A percentile compares a stretch with the other conserved stretches of the same genome.
Conservation (phyloP, 163 green algal species). For the Trebouxia gelatinosa region DNA sequence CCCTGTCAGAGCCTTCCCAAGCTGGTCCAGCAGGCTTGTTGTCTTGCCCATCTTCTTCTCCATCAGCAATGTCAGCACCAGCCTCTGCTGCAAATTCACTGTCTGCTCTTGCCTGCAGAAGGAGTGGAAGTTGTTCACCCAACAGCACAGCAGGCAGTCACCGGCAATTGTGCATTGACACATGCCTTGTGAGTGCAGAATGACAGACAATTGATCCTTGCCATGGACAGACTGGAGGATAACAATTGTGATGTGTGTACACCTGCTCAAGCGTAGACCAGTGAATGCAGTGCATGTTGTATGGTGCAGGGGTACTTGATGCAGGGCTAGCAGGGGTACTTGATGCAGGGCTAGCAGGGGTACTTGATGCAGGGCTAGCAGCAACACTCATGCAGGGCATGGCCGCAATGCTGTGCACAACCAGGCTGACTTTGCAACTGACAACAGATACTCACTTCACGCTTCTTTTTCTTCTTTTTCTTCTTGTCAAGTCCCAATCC, state of each 20-base stretch:
- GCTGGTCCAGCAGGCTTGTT: slow-evolving; percentile 53
- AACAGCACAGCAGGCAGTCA: background rate
- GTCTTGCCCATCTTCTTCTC: slow-evolving; percentile 35
- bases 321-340: background rate
- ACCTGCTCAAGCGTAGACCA: too few relatives aligned
- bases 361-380: background rate
- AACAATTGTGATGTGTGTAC: too few relatives aligned
- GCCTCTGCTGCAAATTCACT: slow-evolving; percentile 49
- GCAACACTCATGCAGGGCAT: background rate
- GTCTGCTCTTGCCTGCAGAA: slow-evolving; percentile 22
- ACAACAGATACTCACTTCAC: slow-evolving; percentile 32
- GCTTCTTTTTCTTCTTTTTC: slow-evolving; percentile 84
- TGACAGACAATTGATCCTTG: too few relatives aligned
- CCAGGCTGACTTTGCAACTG: background rate
- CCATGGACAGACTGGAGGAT: too few relatives aligned
- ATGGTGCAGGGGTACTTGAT: too few relatives aligned
- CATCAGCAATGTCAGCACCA: slow-evolving; percentile 45
- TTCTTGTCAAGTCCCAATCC: slow-evolving; percentile 54
- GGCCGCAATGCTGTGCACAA: background rate
- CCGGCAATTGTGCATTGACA: too few relatives aligned
- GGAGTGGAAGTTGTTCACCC: background rate
- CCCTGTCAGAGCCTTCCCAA: slow-evolving; percentile 91
- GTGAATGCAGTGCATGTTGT: too few relatives aligned
- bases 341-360: background rate
- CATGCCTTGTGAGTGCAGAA: too few relatives aligned